Conservation (phyloP, 352 stramenopile species). For the Phytophthora pinifolia region DNA sequence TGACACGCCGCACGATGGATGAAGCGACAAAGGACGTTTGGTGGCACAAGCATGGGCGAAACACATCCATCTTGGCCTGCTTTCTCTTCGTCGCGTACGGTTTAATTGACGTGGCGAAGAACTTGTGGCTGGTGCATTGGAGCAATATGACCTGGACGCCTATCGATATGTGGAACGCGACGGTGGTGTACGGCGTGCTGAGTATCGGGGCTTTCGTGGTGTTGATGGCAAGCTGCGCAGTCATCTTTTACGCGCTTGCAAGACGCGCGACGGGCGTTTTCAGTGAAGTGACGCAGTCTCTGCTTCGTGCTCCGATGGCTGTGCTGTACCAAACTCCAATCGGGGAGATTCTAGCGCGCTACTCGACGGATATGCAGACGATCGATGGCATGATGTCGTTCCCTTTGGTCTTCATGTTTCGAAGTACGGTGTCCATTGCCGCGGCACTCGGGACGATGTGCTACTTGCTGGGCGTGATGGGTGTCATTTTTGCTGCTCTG, state of each 20-base stretch:
- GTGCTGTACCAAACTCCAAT: conserved; percentile 44
- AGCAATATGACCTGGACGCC: conserved; percentile 29
- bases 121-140: conserved; percentile 43
- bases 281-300: conserved; percentile 27
- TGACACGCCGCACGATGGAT: conserved; percentile 25
- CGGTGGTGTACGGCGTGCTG: conserved; percentile 29
- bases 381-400: conserved; percentile 35
- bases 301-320: conserved; percentile 36
- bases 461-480: conserved; percentile 32
- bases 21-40: conserved; percentile 22
- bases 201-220: conserved; percentile 28
- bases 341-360: conserved; percentile 37
- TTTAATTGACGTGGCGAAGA: conserved; percentile 30
- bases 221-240: conserved; percentile 23
- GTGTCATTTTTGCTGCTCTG: conserved; percentile 22
- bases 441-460: conserved; percentile 33
- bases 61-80: conserved; percentile 10
- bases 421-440: conserved; percentile 30
- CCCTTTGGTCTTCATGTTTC: conserved; percentile 31
- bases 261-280: conserved; percentile 29
- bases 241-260: conserved; percentile 36
- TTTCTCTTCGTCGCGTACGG: conserved; percentile 31
- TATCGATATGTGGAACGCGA: conserved; percentile 32
- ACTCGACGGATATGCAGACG: conserved; percentile 39
- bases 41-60: conserved; percentile 20